Evolutionary conservation across 306 rosid species (phyloP).

Genomic region (Quercus bicolor): DNA sequence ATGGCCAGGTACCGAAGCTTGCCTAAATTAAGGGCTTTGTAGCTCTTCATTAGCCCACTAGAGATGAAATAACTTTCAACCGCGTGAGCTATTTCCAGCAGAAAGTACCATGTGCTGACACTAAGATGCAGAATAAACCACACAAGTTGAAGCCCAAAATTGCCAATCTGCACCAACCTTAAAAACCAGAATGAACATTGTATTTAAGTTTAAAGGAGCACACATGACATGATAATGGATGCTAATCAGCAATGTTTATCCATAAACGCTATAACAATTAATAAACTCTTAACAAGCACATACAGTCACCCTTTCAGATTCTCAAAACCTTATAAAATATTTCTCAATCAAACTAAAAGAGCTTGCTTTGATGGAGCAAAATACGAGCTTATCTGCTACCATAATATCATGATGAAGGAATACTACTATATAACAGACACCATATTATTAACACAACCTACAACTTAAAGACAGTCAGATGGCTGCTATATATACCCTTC

Average conservation of each 20-base stretch:
- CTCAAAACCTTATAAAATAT: too few species aligned
- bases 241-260: not conserved
- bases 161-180: constrained; percentile 50
- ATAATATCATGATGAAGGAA: not conserved
- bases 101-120: constrained; percentile 43
- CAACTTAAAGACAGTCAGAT: not conserved
- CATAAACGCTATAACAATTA: not conserved
- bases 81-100: constrained; percentile 22
- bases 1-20: constrained; percentile 62
- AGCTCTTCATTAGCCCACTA: constrained; percentile 45
- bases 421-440: too few species aligned
- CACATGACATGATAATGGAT: not conserved
- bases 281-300: not conserved
- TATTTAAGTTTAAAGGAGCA: not conserved
- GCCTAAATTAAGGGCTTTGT: constrained; percentile 41
- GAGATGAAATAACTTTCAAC: constrained; percentile 68
- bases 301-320: not conserved
- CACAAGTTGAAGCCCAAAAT: constrained; percentile 51
- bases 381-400: not conserved
- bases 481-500: not conserved
- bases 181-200: constrained; percentile 33
- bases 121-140: constrained; percentile 63
- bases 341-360: too few species aligned
- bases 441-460: not conserved
- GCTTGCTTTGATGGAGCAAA: too few species aligned